These are phyloP conservation scores for Aspergillus sp. DNA, from an alignment of 2,329 filamentous ascomycete genomes.

Conservation along the genomic window DNA sequence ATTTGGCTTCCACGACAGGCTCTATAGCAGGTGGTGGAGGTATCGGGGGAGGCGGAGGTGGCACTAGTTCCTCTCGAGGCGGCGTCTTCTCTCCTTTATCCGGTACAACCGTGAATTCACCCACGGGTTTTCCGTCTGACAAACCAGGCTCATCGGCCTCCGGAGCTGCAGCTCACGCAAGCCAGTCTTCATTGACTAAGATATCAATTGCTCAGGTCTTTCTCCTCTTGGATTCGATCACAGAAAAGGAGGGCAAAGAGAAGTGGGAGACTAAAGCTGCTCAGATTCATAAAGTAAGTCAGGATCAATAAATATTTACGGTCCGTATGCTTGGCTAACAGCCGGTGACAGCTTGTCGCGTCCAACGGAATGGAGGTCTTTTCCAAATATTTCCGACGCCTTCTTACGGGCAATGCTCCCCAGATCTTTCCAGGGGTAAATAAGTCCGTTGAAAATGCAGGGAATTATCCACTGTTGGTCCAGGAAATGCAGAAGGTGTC, in stretches of 20 bases:
- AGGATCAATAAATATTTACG: slow-evolving; percentile 10
- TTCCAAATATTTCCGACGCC: slow-evolving; percentile 86
- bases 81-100: slow-evolving; percentile 53
- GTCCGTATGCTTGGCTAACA: slow-evolving; percentile 2
- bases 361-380: slow-evolving; percentile 99
- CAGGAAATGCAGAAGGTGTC: slow-evolving; percentile 81
- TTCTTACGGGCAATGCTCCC: slow-evolving; percentile 82
- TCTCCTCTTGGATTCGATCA: slow-evolving; percentile 85
- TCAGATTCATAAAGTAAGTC: slow-evolving; percentile 80
- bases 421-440: slow-evolving; percentile 80
- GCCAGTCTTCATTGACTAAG: slow-evolving; percentile 65
- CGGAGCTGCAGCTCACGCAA: slow-evolving; percentile 37
- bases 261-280: slow-evolving; percentile 92
- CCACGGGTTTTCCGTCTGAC: slow-evolving; percentile 45
- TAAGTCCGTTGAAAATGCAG: slow-evolving; percentile 63
- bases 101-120: slow-evolving; percentile 46
- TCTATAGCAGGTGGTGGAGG: slow-evolving; percentile 45
- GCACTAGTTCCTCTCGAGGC: slow-evolving; percentile 49
- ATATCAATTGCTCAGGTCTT: slow-evolving; percentile 94
- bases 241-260: slow-evolving; percentile 80
- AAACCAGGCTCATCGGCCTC: slow-evolving; percentile 36
- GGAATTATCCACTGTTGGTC: slow-evolving; percentile 74
- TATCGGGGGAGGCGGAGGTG: slow-evolving; percentile 43
- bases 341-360: slow-evolving; percentile 65
- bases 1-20: slow-evolving; percentile 50